Conservation (phyloP, 2,329 filamentous ascomycete genomes). For the Trematosphaeria pertusa region DNA sequence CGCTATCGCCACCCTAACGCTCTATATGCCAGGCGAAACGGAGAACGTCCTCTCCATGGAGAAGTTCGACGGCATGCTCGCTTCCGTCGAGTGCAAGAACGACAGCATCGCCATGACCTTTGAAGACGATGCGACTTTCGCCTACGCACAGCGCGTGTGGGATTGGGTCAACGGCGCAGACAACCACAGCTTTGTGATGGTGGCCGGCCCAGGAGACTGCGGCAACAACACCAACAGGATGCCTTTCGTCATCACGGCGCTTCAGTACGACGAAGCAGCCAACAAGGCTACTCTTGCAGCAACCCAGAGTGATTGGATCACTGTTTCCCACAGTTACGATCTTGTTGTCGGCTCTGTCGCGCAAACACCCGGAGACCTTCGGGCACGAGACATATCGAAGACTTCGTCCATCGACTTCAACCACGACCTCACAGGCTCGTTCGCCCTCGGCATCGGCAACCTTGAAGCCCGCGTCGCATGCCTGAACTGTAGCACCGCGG, state of each 20-base stretch:
- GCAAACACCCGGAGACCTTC: background rate
- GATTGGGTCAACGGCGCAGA: conserved; percentile 33
- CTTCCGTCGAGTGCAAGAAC: conserved; percentile 17
- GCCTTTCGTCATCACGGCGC: conserved; percentile 18
- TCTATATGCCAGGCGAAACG: conserved; percentile 21
- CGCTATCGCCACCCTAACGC: conserved; percentile 22
- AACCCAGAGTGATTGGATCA: conserved; percentile 14
- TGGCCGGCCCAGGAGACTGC: conserved; percentile 28
- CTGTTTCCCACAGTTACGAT: conserved; percentile 27
- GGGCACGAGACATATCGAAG: conserved; percentile 22
- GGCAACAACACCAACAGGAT: conserved; percentile 20
- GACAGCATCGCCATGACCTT: conserved; percentile 24
- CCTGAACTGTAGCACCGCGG: conserved; percentile 26
- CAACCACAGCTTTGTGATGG: conserved; percentile 29
- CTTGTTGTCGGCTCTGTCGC: conserved; percentile 22
- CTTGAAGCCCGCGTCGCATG: conserved; percentile 20
- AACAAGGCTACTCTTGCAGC: conserved; percentile 23
- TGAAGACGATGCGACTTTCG: conserved; percentile 23
- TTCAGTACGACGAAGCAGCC: conserved; percentile 23
- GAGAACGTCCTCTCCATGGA: conserved; percentile 33
- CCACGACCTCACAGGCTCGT: conserved; percentile 21
- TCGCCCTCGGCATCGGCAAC: conserved; percentile 11
- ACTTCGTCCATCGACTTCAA: conserved; percentile 23
- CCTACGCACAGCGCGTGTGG: conserved; percentile 25
- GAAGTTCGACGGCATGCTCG: conserved; percentile 25